Percentiles rank a stretch among this genome's conserved stretches.
These are phyloP conservation scores for Daedalea quercina DNA, from an alignment of 768 basidiomycete genomes.

Conservation along the genomic window DNA sequence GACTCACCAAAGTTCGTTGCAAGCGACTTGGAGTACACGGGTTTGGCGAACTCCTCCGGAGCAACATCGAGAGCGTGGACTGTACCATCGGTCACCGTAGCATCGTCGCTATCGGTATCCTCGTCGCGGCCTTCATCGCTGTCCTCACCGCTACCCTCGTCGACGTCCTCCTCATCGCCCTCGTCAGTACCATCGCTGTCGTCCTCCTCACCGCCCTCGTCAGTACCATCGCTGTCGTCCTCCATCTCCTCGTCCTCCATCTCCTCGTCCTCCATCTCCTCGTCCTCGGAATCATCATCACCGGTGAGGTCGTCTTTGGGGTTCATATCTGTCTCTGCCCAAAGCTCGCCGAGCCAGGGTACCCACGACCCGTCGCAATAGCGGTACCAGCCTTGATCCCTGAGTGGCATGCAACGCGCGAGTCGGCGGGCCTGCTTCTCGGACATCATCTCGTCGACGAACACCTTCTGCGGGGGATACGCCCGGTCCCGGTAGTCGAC, in stretches of 20 bases:
- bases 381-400: neutral
- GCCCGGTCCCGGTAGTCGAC: neutral
- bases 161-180: neutral
- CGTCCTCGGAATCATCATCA: slow-evolving; percentile 1
- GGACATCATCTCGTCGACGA: neutral
- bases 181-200: neutral
- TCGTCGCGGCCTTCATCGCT: neutral
- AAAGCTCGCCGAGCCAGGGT: neutral
- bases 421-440: neutral
- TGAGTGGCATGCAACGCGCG: neutral
- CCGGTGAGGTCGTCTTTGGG: neutral
- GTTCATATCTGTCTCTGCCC: neutral
- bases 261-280: slow-evolving; percentile 4
- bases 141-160: slow-evolving; percentile 1
- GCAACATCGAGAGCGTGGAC: too few relatives aligned
- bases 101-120: neutral
- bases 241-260: neutral
- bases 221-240: neutral
- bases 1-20: too few relatives aligned
- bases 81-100: too few relatives aligned
- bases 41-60: too few relatives aligned
- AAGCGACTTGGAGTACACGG: too few relatives aligned
- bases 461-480: neutral
- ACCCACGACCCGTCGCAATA: neutral
- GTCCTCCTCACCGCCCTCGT: neutral